Base-by-base conservation (phyloP, 805 yeast genomes). In the Candida silvicultrix region DNA sequence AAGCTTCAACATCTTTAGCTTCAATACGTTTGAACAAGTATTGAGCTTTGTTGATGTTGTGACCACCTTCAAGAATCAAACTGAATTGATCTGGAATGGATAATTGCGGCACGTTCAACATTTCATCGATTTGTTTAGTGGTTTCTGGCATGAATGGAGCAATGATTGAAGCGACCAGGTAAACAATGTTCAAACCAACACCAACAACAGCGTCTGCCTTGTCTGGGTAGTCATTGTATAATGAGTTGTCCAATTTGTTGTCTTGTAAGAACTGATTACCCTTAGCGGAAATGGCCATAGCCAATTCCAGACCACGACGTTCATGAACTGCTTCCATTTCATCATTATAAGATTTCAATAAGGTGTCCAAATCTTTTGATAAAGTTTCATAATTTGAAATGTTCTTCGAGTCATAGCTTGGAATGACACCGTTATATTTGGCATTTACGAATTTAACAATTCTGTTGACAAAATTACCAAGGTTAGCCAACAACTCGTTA, bases 231-330 rank as follows among this genome's bases (percentile, higher is more conserved):
- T 88, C 80, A 46, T 80, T 78, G 67, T 81, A 88, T 53, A 90
- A 73, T 10, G 86, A 73, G 75, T 94, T 94, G 67, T 92, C 98
- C 58, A 94, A 77, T 70, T 90, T 90, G 71, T 90, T 89, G 43
- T 92, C 99, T 71, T 94, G 99, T 65, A 94, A 77, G 76, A 92
- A 94, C 66, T 76, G 85, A 70, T 94, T 94, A 67, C 99, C 99
- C 58, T 96, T 81, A 19, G 95, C 80, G 48, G 96, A 85, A 47
- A 94, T 72, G 29, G 86, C 75, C 97, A 94, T 89, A 50, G 96
- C 96, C 35, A 81, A 66, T 66, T 90, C 98, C 52, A 92, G 74
- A 64, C 97, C 98, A 61, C 81, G 84, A 68, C 97, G 84, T 60
- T 89, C 77, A 62, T 80, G 87, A 41, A 81, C 86, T 32, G 74